These are phyloP conservation scores for Pythium sukuiense DNA, from an alignment of 352 stramenopile species.

Conservation along the genomic window DNA sequence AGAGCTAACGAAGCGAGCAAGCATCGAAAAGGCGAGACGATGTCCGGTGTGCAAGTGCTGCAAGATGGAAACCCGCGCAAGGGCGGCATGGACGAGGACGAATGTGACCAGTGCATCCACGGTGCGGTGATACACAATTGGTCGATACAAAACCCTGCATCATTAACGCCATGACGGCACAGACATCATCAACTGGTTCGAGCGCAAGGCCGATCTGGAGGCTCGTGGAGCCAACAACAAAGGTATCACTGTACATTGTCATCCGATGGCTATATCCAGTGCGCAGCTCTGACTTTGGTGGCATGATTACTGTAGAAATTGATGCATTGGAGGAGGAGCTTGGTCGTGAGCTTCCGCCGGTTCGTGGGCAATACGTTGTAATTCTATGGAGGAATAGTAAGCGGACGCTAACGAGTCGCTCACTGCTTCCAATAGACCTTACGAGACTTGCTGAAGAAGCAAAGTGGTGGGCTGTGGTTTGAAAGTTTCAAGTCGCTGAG, in stretches of 20 bases:
- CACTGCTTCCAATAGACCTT: constrained; percentile 37
- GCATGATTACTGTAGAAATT: constrained; percentile 41
- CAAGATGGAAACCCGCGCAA: constrained; percentile 67
- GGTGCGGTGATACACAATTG: constrained; percentile 28
- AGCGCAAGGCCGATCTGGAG: constrained; percentile 72
- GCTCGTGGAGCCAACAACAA: constrained; percentile 40
- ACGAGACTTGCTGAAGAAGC: constrained; percentile 63
- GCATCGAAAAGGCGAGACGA: constrained; percentile 21
- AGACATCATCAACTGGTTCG: constrained; percentile 85
- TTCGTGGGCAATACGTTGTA: neutral
- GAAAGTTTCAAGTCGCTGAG: constrained; percentile 79
- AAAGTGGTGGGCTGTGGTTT: constrained; percentile 83
- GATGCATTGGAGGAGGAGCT: constrained; percentile 72
- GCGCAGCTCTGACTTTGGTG: neutral
- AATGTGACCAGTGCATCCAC: constrained; percentile 80
- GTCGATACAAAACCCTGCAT: neutral
- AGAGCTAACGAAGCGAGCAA: neutral
- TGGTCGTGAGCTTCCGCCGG: constrained; percentile 44
- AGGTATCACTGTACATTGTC: constrained; percentile 28
- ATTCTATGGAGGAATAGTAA: neutral
- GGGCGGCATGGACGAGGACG: constrained; percentile 78
- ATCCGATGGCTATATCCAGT: neutral
- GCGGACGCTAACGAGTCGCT: neutral
- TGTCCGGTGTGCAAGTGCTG: constrained; percentile 78
- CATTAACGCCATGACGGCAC: constrained; percentile 14